Evolutionary conservation across 768 basidiomycete species (phyloP), one percentile per base, ranked within the genome.

Genomic region (Cubamyces sp.): DNA sequence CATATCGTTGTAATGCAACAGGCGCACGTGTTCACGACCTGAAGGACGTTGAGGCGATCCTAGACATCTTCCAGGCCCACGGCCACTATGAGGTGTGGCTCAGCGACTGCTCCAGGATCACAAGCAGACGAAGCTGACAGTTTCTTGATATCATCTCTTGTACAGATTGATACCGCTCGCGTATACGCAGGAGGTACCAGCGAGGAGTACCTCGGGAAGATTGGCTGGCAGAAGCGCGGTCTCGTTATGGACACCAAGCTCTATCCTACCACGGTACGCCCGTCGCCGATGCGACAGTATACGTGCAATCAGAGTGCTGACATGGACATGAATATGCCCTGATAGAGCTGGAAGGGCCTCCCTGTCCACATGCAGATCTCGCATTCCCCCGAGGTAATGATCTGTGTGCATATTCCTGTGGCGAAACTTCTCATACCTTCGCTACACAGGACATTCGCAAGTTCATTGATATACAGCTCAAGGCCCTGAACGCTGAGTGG

Each of bases 211-310:
- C 77, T 87, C n/a, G 85, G 82, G 6, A 74, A 82, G 71, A 74
- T 81, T 54, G 74, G 78, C 59, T 82, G 82, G 76, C 74, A 81
- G 60, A 71, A 73, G 42, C 78, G 82, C 41, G 84, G 84, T 0
- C 68, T 87, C 23, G 78, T 78, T 61, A 73, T 88, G 45, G 84
- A 86, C 46, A 88, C 85, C 0, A 89, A 89, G 69, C 78, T 85
- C 19, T 80, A 79, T 61, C 85, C 86, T 0, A 69, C 61, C 47
- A 54, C 61, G 9, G 75, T 76, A 37, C 59, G 65, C 28, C 34
- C 11, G 9, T 34, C 34, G 9, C 34, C 34, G 34, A 34, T 8
- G 3, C 28, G 28, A 8, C 28, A 8, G 28, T 8, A 8, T 30
- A 30, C 28, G 28, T 3, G 28, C 4, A 30, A 8, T 30, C 28